Percentiles rank a stretch among this genome's conserved stretches.
Conservation (phyloP, 495 filamentous ascomycete species). For the Parachaetomium inaequale region DNA sequence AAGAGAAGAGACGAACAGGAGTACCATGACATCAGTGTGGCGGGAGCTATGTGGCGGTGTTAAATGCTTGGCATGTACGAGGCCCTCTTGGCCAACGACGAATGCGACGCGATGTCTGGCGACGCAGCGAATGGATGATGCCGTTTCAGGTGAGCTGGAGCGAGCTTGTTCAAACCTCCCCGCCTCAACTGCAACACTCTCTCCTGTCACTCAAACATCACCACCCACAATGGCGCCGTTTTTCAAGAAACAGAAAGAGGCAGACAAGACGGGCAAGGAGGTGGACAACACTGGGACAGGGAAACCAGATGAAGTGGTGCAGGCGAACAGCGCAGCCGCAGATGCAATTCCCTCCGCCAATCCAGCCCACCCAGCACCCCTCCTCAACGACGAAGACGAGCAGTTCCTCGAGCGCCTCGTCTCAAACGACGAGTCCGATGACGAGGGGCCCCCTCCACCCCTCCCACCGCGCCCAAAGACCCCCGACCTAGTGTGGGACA, state of each 20-base stretch:
- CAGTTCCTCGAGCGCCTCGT: conserved; percentile 44
- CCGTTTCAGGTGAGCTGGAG: neutral
- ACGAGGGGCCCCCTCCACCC: conserved; percentile 37
- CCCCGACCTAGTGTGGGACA: conserved; percentile 43
- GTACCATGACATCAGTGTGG: conserved; percentile 20
- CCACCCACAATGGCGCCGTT: conserved; percentile 3
- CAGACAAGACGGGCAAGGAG: conserved; percentile 25
- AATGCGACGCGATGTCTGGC: neutral
- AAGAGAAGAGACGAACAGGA: conserved; percentile 3
- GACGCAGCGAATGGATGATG: neutral
- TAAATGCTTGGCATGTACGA: conserved; percentile 7
- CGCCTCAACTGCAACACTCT: neutral
- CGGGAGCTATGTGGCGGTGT: conserved; percentile 5
- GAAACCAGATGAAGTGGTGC: conserved; percentile 19
- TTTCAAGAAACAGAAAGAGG: conserved; percentile 30
- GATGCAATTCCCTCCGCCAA: neutral
- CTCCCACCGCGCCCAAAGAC: conserved; percentile 44
- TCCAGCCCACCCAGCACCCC: conserved; percentile 17
- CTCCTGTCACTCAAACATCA: neutral
- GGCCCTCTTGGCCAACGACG: conserved; percentile 21
- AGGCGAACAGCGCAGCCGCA: conserved; percentile 20
- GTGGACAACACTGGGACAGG: conserved; percentile 14
- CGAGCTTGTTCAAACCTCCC: neutral
- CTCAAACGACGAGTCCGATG: conserved; percentile 20
- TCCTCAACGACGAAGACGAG: conserved; percentile 45